Evolutionary conservation across 345 rosid species (phyloP).

Genomic region (Salix suchowensis): DNA sequence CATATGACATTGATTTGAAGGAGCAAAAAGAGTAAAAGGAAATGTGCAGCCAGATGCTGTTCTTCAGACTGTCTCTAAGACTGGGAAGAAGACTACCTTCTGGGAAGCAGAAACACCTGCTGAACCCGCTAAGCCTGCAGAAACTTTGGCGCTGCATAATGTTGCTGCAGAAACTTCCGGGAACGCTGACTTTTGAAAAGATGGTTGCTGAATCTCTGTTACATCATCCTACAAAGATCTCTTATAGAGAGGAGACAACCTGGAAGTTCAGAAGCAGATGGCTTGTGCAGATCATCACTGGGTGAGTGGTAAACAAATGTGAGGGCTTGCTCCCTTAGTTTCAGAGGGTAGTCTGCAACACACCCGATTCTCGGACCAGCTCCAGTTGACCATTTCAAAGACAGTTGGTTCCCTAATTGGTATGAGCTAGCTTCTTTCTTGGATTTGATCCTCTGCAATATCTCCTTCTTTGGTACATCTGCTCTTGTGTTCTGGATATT

Average conservation of each 20-base stretch:
- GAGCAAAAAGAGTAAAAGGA: conserved; percentile 83
- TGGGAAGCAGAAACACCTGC: conserved; percentile 63
- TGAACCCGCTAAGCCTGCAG: conserved; percentile 16
- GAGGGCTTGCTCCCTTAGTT: conserved; percentile 73
- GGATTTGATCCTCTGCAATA: conserved; percentile 71
- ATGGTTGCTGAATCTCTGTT: neutral
- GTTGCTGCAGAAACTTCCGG: too few relatives aligned
- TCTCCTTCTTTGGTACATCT: conserved; percentile 50
- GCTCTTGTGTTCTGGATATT: conserved; percentile 66
- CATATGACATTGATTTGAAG: conserved; percentile 65
- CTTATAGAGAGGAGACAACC: neutral
- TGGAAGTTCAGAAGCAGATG: neutral
- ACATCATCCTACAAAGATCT: neutral
- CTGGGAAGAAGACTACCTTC: conserved; percentile 76
- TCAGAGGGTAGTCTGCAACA: conserved; percentile 77
- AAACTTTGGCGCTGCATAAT: conserved; percentile 32
- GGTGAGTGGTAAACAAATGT: conserved; percentile 79
- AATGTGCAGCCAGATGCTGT: conserved; percentile 77
- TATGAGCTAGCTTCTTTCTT: conserved; percentile 62
- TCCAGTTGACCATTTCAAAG: conserved; percentile 82
- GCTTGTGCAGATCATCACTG: neutral
- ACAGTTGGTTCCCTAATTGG: conserved; percentile 71
- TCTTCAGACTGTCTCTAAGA: conserved; percentile 65
- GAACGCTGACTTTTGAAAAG: neutral
- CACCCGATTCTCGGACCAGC: conserved; percentile 90